Conservation (phyloP, 345 rosid species). For the Arabidopsis arenosa region DNA sequence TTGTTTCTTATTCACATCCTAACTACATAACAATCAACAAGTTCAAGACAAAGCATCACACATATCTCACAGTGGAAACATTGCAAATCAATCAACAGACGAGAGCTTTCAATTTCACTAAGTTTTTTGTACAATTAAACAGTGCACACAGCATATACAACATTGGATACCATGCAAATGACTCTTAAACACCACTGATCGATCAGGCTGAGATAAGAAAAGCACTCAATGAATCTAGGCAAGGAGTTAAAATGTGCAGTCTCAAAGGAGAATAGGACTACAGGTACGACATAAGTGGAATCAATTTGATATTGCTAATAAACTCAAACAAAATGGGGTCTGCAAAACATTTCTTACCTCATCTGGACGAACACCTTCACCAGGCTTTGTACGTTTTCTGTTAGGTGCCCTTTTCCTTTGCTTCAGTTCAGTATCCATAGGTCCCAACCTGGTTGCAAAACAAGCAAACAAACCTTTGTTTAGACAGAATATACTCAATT, state of each 20-base stretch:
- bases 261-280: background rate
- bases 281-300: background rate
- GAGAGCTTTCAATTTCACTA: background rate
- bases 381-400: slow-evolving; percentile 58
- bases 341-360: slow-evolving; percentile 58
- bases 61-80: slow-evolving; percentile 16
- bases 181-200: slow-evolving; percentile 1
- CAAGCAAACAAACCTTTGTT: slow-evolving; percentile 3
- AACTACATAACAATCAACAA: slow-evolving; percentile 20
- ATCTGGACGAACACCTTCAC: slow-evolving; percentile 66
- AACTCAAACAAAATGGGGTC: background rate
- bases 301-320: slow-evolving; percentile 11
- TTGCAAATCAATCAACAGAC: slow-evolving; percentile 8
- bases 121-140: background rate
- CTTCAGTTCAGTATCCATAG: slow-evolving; percentile 80
- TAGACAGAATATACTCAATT: background rate
- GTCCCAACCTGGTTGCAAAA: slow-evolving; percentile 73
- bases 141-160: background rate
- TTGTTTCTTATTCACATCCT: background rate
- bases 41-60: slow-evolving; percentile 1
- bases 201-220: background rate
- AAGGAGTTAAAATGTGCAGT: slow-evolving; percentile 2
- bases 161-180: slow-evolving; percentile 4
- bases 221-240: background rate
- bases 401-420: slow-evolving; percentile 56